Evolutionary conservation across 352 stramenopile species (phyloP), one percentile per base, ranked within the genome.

Genomic region (Globisporangium canariense): DNA sequence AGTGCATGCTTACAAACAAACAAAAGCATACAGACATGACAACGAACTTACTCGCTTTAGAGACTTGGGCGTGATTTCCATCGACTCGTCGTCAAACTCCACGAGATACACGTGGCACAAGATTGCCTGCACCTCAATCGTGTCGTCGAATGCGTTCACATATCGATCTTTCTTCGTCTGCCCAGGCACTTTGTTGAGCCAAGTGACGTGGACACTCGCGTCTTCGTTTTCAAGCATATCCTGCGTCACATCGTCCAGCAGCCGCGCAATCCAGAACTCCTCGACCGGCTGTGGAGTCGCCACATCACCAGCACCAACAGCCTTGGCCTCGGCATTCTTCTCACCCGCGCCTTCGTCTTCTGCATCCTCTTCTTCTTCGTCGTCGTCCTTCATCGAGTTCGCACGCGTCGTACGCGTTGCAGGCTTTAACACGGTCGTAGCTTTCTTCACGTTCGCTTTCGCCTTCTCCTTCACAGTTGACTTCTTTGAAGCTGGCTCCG

Each of bases 161-260:
- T 92, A 93, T 13, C 70, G 62, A 2, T 59, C 49, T 43, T 62
- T 54, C 40, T 60, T 56, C 58, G 59, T 41, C 28, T 20, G 41
- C 1, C 49, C 58, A 4, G 47, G 32, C 20, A 69, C 54, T 53
- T 74, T 75, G 63, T 90, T 85, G 36, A 91, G 76, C 81, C 84
- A 93, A 30, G 76, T 81, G 6, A 89, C 62, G 45, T 74, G 82
- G 40, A 93, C 83, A 20, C 58, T 59, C 0, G 69, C 75, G 51
- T 86, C 69, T 14, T 74, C 78, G 20, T 69, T 60, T 6, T 74
- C 69, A 14, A 91, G 60, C 85, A 93, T 93, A 56, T 84, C 73
- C 58, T 86, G 76, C 25, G 82, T 91, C 59, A 91, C 81, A 64
- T 93, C 85, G 68, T 91, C 85, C 47, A 77, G 77, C 63, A 93